Percentiles rank a stretch among this genome's conserved stretches.
Conservation (phyloP, 805 yeast genomes). For the Metschnikowia baotianmanensis region DNA sequence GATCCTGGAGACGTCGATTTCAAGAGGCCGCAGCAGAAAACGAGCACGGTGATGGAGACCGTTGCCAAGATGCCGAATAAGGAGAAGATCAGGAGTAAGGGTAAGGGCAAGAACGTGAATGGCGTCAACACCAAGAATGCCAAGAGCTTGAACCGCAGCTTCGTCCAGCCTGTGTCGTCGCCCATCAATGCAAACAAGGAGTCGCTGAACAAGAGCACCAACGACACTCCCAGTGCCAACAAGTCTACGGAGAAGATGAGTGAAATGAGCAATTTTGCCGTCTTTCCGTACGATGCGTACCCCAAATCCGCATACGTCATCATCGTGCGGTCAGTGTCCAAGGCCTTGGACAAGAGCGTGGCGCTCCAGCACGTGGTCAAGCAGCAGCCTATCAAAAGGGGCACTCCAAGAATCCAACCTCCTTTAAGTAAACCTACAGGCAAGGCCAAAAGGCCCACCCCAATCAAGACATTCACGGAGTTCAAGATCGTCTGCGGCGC, state of each 20-base stretch:
- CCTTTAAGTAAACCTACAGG: conserved; percentile 64
- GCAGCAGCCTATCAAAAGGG: conserved; percentile 60
- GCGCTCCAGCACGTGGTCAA: conserved; percentile 75
- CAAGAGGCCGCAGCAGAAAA: conserved; percentile 60
- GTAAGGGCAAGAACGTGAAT: conserved; percentile 75
- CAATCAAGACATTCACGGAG: conserved; percentile 63
- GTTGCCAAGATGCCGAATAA: conserved; percentile 72
- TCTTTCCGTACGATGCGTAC: conserved; percentile 35
- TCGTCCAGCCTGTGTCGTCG: conserved; percentile 38
- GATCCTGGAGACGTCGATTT: conserved; percentile 74
- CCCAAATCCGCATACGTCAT: conserved; percentile 34
- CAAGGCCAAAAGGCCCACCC: conserved; percentile 64
- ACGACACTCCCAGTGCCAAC: conserved; percentile 76
- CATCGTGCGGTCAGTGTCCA: conserved; percentile 29
- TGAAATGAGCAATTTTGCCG: conserved; percentile 72
- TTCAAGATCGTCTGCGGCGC: conserved; percentile 70
- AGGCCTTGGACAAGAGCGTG: conserved; percentile 42
- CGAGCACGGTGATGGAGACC: conserved; percentile 56
- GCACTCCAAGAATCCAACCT: conserved; percentile 65
- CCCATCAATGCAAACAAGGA: conserved; percentile 49
- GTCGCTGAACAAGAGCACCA: conserved; percentile 81
- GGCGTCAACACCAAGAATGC: conserved; percentile 76
- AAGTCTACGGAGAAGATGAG: conserved; percentile 73
- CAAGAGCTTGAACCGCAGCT: conserved; percentile 56
- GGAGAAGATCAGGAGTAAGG: conserved; percentile 65